These are phyloP conservation scores for Phlyctochytrium bullatum DNA, from an alignment of 192 early-diverging fungal genomes.

Conservation along the genomic window DNA sequence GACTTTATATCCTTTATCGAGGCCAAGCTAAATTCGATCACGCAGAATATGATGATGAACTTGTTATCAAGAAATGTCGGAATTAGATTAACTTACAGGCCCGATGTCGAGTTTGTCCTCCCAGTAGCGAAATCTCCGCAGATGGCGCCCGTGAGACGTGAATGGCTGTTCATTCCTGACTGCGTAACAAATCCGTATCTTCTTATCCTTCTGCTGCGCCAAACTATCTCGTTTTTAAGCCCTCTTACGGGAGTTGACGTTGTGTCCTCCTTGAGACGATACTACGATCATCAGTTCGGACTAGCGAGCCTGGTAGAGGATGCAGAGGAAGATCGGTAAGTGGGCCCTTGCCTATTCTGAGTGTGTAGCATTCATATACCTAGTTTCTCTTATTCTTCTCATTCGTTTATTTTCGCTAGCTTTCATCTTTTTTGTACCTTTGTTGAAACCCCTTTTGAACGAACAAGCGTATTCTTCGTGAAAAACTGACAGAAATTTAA, in stretches of 20 bases:
- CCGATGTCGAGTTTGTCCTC: constrained; percentile 78
- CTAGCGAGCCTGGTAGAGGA: too few relatives aligned
- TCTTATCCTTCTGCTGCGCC: constrained; percentile 64
- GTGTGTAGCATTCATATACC: constrained; percentile 7
- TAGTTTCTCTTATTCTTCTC: not conserved
- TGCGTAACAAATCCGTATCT: constrained; percentile 55
- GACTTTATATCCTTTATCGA: constrained; percentile 68
- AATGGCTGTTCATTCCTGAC: constrained; percentile 48
- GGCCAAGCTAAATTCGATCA: constrained; percentile 55
- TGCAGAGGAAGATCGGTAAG: constrained; percentile 6
- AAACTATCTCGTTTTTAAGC: constrained; percentile 49
- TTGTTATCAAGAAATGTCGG: constrained; percentile 68
- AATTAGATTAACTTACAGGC: constrained; percentile 58
- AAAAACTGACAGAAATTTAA: too few relatives aligned
- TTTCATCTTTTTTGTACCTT: too few relatives aligned
- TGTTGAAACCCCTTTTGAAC: too few relatives aligned
- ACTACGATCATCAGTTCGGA: constrained; percentile 30
- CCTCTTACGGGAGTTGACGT: constrained; percentile 37
- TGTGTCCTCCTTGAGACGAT: constrained; percentile 18
- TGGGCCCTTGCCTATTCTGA: constrained; percentile 5
- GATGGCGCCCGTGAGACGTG: constrained; percentile 25
- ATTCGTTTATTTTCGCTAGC: too few relatives aligned
- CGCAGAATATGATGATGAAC: constrained; percentile 58
- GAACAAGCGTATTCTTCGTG: too few relatives aligned
- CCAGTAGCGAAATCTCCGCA: constrained; percentile 49